A percentile compares a stretch with the other conserved stretches of the same genome.
Evolutionary conservation across 768 basidiomycete species (phyloP).

Genomic region (Mycena indigotica): DNA sequence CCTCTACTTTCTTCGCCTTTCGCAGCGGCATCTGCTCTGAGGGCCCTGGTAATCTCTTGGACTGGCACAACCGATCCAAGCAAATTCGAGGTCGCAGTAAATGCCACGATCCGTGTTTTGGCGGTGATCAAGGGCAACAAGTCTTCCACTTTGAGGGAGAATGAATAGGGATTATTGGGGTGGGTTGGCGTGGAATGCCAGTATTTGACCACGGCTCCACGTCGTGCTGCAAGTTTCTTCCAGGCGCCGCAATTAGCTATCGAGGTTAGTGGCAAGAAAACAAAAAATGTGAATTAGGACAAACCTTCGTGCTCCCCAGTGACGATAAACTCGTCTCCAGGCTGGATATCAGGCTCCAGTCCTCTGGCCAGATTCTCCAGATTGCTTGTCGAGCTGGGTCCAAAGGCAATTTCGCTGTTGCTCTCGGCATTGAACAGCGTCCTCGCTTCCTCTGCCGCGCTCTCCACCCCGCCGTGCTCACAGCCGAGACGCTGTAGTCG

Average conservation of each 20-base stretch:
- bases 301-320: slow-evolving; percentile 80
- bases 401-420: slow-evolving; percentile 65
- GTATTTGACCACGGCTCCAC: slow-evolving; percentile 54
- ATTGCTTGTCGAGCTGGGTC: slow-evolving; percentile 66
- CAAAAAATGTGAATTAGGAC: slow-evolving; percentile 7
- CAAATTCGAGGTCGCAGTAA: slow-evolving; percentile 76
- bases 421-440: slow-evolving; percentile 67
- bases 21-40: slow-evolving; percentile 51
- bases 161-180: slow-evolving; percentile 66
- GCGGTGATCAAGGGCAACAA: slow-evolving; percentile 63
- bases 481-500: slow-evolving; percentile 60
- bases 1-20: slow-evolving; percentile 63
- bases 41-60: slow-evolving; percentile 53
- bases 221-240: slow-evolving; percentile 69
- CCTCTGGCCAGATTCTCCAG: slow-evolving; percentile 70
- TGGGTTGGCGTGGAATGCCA: slow-evolving; percentile 57
- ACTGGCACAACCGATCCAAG: slow-evolving; percentile 69
- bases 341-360: slow-evolving; percentile 53
- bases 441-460: slow-evolving; percentile 53
- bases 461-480: slow-evolving; percentile 50
- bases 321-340: slow-evolving; percentile 76
- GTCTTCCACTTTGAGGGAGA: slow-evolving; percentile 53
- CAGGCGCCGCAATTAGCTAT: slow-evolving; percentile 75
- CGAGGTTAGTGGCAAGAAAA: neutral
- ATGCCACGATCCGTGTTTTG: slow-evolving; percentile 72